phyloP scores from a whole-genome alignment of 2,329 filamentous ascomycete species.

The Seiridium cupressi region DNA sequence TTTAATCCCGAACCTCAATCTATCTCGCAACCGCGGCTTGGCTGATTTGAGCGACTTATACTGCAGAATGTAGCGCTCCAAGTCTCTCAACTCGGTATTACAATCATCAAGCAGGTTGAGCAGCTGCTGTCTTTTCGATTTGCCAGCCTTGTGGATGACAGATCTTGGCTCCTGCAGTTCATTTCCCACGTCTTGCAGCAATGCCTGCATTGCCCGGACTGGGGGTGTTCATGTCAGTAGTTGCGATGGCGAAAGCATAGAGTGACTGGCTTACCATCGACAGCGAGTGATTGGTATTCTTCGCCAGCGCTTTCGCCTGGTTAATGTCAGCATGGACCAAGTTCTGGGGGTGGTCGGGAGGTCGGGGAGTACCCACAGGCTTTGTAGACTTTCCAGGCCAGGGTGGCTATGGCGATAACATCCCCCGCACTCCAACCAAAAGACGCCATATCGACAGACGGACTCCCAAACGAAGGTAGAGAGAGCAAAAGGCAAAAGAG shows the following conservation, averaged over 20 bases:
- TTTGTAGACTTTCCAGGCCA: constrained; percentile 6
- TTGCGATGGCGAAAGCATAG: neutral
- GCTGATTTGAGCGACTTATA: neutral
- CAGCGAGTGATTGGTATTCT: neutral
- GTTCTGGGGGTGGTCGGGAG: neutral
- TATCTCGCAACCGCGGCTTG: constrained; percentile 1
- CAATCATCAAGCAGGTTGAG: constrained; percentile 1
- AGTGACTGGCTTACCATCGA: neutral
- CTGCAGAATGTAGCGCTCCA: constrained; percentile 4
- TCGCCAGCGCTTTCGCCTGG: neutral
- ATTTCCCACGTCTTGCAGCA: constrained; percentile 1
- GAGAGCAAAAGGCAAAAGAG: too few species aligned
- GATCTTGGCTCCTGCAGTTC: constrained; percentile 1
- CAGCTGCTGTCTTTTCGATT: neutral
- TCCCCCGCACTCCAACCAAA: constrained; percentile 5
- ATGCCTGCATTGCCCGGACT: neutral
- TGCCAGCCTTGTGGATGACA: constrained; percentile 4
- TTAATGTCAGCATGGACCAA: neutral
- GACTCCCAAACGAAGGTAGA: too few species aligned
- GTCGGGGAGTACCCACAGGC: neutral
- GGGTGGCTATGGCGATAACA: neutral
- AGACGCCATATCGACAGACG: neutral
- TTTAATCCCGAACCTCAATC: neutral
- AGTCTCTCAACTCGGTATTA: constrained; percentile 1
- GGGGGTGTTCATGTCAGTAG: neutral